These are phyloP conservation scores for Phytopythium ostracodes DNA, from an alignment of 352 stramenopile genomes.

Conservation along the genomic window DNA sequence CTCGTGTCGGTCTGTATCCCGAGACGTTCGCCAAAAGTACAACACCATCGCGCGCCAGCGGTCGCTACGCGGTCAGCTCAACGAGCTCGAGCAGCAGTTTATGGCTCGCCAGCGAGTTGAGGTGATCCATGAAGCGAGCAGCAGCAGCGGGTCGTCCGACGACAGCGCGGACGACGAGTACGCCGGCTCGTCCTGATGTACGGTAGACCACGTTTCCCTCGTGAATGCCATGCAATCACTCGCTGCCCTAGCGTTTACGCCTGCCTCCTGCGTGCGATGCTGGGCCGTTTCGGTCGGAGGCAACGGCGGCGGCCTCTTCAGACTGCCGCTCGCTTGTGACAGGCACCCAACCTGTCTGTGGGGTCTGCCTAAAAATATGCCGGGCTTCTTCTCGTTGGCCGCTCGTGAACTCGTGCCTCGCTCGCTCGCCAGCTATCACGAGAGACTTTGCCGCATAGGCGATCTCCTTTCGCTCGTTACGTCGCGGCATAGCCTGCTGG, in stretches of 20 bases:
- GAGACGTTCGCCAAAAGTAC: constrained; percentile 39
- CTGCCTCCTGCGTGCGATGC: background rate
- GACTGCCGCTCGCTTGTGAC: background rate
- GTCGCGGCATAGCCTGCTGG: too few species aligned
- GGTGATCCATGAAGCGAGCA: constrained; percentile 29
- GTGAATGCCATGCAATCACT: background rate
- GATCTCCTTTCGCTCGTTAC: too few species aligned
- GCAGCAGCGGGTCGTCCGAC: constrained; percentile 26
- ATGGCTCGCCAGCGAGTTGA: constrained; percentile 31
- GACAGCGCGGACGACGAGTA: constrained; percentile 18
- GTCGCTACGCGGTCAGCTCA: constrained; percentile 15
- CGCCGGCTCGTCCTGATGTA: constrained; percentile 8
- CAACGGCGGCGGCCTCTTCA: background rate
- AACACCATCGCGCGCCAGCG: constrained; percentile 18
- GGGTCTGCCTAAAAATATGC: constrained; percentile 4
- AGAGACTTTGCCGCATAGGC: background rate
- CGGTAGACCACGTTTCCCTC: background rate
- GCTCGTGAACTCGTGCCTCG: background rate
- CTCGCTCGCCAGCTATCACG: background rate
- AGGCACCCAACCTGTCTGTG: background rate
- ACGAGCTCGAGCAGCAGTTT: constrained; percentile 32
- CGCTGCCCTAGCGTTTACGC: background rate
- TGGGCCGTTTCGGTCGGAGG: background rate
- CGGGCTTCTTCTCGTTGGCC: background rate
- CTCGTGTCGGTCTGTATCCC: constrained; percentile 63